Evolutionary conservation across 352 stramenopile genomes (phyloP), one percentile per base, ranked within the genome.

Genomic region (Blastocystis sp.): DNA sequence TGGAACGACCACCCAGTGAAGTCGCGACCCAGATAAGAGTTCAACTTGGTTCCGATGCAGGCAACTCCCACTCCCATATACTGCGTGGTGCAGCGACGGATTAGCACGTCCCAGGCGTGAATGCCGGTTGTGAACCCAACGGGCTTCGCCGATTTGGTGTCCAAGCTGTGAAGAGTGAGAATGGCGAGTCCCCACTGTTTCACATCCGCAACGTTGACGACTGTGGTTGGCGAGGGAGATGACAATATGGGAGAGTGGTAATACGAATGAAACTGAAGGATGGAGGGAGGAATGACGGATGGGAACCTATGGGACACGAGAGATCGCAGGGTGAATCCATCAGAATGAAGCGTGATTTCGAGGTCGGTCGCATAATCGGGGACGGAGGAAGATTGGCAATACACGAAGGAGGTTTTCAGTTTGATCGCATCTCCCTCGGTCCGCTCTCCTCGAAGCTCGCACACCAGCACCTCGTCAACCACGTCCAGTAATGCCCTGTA

Each of bases 161-260:
- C 69, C 27, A 57, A 24, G 3, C 36, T 18, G 14, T 32, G 57
- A 48, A 53, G 63, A 9, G 63, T 34, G 63, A 51, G 63, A 18
- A 85, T 46, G n/a, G 57, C 75, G 40, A 85, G 27, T 51, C 75
- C 75, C 75, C 75, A 85, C 44, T 85, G 75, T 42, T 85, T 85
- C 8, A 72, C 38, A 11, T 85, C 75, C 1, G 63, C 11, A 1
- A 72, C 3, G 49, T 85, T 85, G 7, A 46, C 18, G 36, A 81
- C 38, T 7, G 56, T 27, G 0, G 69, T 64, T n/a, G 69, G 46
- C 21, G 48, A 65, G 29, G 48, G 40, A 18, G 56, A 14, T 4
- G 44, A 18, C 21, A 81, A 32, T 11, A 81, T 64, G 18, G 69
- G 48, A 16, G 69, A 81, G 34, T 81, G 69, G 18, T 63, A 51